These are phyloP conservation scores for Penicillium lividum DNA, from an alignment of 495 filamentous ascomycete genomes.

Conservation along the genomic window DNA sequence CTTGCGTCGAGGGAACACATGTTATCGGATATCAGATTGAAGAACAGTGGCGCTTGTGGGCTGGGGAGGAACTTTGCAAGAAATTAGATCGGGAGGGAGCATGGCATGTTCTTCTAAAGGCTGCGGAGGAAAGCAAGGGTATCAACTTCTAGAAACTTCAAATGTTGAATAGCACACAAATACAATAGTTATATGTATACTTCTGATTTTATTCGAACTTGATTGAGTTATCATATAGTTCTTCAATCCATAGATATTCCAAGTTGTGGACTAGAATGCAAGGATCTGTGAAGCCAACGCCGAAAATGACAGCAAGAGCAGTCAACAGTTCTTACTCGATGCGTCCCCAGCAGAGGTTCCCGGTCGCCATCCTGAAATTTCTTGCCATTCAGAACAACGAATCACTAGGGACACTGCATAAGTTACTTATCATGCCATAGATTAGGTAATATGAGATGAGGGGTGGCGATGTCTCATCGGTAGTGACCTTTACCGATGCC, in stretches of 20 bases:
- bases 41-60: constrained; percentile 65
- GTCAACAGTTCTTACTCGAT: no score
- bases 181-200: neutral
- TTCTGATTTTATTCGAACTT: no score
- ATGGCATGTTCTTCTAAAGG: constrained; percentile 46
- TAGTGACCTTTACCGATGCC: neutral
- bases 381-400: no score
- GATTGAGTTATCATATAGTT: no score
- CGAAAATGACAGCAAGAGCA: no score
- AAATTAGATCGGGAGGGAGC: constrained; percentile 50
- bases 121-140: constrained; percentile 28
- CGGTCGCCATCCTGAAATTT: no score
- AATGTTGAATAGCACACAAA: neutral
- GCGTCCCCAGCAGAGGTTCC: no score
- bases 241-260: no score
- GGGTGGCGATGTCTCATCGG: neutral
- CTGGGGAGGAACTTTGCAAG: constrained; percentile 41
- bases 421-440: no score
- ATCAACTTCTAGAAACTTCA: constrained; percentile 28
- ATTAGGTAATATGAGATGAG: neutral
- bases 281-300: no score
- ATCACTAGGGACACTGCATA: no score
- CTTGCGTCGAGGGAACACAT: constrained; percentile 62
- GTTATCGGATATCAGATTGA: constrained; percentile 69
- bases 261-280: no score